Base-by-base conservation (phyloP, 768 basidiomycete genomes). In the Gymnopilus dilepis region DNA sequence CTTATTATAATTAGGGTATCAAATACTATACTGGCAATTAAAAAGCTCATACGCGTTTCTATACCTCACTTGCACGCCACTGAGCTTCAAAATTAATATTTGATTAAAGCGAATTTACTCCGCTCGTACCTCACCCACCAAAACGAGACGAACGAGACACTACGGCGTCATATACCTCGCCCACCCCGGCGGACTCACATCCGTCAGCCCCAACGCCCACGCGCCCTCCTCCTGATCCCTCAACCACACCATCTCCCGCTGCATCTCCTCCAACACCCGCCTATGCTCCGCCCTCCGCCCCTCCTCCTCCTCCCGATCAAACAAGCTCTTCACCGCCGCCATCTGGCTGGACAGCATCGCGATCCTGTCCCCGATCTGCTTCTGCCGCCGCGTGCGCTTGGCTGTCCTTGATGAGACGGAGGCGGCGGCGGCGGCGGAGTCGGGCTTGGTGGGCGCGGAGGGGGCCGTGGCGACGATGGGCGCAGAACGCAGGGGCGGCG, bases 231-330 rank as follows among this genome's bases (percentile, higher is more conserved):
- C 66, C 40, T 69, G 64, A 21, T 62, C 67, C 31, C 62, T 50
- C 33, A 70, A 50, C 70, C 70, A 72, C 59, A 65, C 60, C 61
- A 72, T 66, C 65, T 69, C 63, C 21, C 64, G 31, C 42, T 62
- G 59, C 67, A 72, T 66, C 28, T 72, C 67, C 26, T 62, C 69
- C 55, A 72, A 47, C 37, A 65, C 65, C 2, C 41, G 54, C n/a
- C 31, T 45, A 21, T 45, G 19, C 42, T 28, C 54, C 37, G 45
- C 41, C 41, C 22, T 24, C 41, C 31, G 24, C 13, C 33, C 43
- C 9, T 55, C 59, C 11, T 26, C 33, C n/a, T 40, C 31, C 30
- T 37, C 58, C 19, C 43, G 41, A 33, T 69, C 64, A n/a, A 42
- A 45, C 61, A 50, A 40, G 31, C 53, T 47, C 19, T 61, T 57